Percentiles rank a stretch among this genome's conserved stretches.
Conservation (phyloP, 2,329 filamentous ascomycete species). For the Trichoderma sp. region DNA sequence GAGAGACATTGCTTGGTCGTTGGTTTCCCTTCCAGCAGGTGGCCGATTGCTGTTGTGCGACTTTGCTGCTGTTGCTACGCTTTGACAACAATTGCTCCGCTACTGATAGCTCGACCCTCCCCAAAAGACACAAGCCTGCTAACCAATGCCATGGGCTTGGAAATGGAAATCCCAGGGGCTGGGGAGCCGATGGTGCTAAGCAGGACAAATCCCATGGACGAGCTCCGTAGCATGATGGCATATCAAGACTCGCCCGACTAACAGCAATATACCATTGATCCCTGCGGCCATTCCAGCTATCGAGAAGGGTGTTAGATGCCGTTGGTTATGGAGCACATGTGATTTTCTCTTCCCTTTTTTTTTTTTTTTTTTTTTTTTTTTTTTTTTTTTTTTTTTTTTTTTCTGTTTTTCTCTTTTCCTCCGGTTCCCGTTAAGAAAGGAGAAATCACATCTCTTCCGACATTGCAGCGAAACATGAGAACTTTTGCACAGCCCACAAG, state of each 20-base stretch:
- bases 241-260: neutral
- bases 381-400: neutral
- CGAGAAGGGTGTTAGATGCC: neutral
- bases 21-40: neutral
- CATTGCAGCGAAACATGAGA: slow-evolving; percentile 1
- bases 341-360: neutral
- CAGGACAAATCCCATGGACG: neutral
- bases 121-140: neutral
- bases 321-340: neutral
- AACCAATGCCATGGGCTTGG: slow-evolving; percentile 10
- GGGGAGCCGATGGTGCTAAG: neutral
- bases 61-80: neutral
- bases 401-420: neutral
- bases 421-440: neutral
- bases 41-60: neutral
- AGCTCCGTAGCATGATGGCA: neutral
- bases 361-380: neutral
- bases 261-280: neutral
- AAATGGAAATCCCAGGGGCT: neutral
- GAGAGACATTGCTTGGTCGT: slow-evolving; percentile 23
- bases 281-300: neutral
- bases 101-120: neutral
- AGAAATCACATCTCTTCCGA: slow-evolving; percentile 1
- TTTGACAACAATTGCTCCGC: neutral
- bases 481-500: neutral